phyloP scores from a whole-genome alignment of 345 rosid species.

The Brassica cretica region DNA sequence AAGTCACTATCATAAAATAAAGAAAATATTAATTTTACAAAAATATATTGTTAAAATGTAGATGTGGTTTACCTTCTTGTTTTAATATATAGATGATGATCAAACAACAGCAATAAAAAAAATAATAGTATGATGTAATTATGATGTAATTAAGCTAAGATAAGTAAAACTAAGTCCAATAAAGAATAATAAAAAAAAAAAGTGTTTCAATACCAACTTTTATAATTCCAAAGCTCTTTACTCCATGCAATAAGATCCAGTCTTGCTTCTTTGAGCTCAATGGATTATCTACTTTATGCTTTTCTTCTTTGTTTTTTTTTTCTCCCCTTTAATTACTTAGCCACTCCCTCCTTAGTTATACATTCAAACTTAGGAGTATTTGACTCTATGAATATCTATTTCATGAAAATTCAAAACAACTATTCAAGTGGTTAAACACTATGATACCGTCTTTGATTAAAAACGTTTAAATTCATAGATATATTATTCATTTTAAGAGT shows the following conservation, averaged over 20 bases:
- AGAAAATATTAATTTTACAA: not conserved
- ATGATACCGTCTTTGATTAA: not conserved
- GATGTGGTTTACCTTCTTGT: not conserved
- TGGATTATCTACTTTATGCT: constrained; percentile 31
- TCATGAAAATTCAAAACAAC: not conserved
- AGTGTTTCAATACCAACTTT: not conserved
- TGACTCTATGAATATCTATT: not conserved
- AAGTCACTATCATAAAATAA: not conserved
- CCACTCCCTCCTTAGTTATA: constrained; percentile 19
- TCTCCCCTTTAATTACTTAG: constrained; percentile 21
- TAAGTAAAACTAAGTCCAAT: no score
- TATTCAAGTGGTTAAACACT: not conserved
- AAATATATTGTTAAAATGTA: not conserved
- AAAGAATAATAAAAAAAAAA: not conserved
- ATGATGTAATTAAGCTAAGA: not conserved
- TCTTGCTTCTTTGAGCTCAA: constrained; percentile 38
- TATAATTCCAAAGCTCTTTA: constrained; percentile 19
- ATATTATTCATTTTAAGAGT: not conserved
- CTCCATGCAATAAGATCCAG: constrained; percentile 20
- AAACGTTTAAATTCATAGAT: not conserved
- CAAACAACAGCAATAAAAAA: not conserved
- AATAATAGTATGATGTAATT: no score
- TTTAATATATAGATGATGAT: not conserved
- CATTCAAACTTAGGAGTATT: constrained; percentile 20
- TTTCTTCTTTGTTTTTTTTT: not conserved